Conservation (phyloP, 176 grass and related monocot genomes). For the Raddia guianensis region DNA sequence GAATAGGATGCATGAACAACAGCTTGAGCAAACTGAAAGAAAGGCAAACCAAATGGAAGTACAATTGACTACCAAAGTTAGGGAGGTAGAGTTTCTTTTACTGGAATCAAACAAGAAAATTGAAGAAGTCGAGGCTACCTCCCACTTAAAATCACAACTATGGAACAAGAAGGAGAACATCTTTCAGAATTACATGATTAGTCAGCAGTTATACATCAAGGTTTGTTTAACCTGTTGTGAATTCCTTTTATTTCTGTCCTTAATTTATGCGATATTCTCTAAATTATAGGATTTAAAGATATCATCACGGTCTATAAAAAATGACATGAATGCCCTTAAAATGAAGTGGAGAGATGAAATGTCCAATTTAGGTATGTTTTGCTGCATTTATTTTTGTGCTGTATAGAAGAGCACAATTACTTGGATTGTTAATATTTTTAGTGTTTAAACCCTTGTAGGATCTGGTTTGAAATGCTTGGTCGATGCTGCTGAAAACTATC, state of each 20-base stretch:
- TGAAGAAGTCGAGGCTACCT: slow-evolving; percentile 64
- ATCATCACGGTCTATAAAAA: slow-evolving; percentile 59
- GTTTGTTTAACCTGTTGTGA: slow-evolving; percentile 43
- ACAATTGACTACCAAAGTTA: slow-evolving; percentile 52
- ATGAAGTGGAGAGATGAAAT: slow-evolving; percentile 80
- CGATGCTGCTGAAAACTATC: slow-evolving; percentile 92
- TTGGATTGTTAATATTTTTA: slow-evolving; percentile 12
- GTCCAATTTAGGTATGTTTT: slow-evolving; percentile 63
- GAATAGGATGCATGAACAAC: slow-evolving; percentile 53
- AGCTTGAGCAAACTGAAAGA: slow-evolving; percentile 51
- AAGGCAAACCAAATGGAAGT: slow-evolving; percentile 63
- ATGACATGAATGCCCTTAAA: slow-evolving; percentile 62
- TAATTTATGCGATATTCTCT: slow-evolving; percentile 17
- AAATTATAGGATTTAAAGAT: slow-evolving; percentile 60
- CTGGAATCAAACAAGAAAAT: slow-evolving; percentile 64
- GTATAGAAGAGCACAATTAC: slow-evolving; percentile 2
- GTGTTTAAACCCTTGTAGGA: slow-evolving; percentile 49
- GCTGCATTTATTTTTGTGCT: slow-evolving; percentile 30
- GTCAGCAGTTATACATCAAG: slow-evolving; percentile 62
- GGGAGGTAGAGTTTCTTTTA: slow-evolving; percentile 70
- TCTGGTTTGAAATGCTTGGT: slow-evolving; percentile 69
- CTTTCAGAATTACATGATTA: slow-evolving; percentile 60
- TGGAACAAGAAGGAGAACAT: slow-evolving; percentile 76
- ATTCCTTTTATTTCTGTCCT: slow-evolving; percentile 17
- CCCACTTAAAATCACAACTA: slow-evolving; percentile 53